Percentiles rank a stretch among this genome's conserved stretches.
These are phyloP conservation scores for Teratosphaeria zuluensis DNA, from an alignment of 2,329 filamentous ascomycete species.

Conservation along the genomic window DNA sequence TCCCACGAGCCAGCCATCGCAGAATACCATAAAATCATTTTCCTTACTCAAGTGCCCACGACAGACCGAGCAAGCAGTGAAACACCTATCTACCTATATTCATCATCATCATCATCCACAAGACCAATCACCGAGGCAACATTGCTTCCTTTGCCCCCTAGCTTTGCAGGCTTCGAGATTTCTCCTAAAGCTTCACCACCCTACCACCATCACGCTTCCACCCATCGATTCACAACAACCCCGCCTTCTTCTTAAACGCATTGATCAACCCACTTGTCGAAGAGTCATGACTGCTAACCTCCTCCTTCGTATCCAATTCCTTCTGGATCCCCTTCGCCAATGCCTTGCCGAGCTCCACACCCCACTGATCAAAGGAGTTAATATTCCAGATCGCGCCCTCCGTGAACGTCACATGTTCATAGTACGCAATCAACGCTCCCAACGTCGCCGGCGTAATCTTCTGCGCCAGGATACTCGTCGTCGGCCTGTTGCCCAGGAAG, in stretches of 20 bases:
- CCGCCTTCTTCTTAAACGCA: slow-evolving; percentile 71
- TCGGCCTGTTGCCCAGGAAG: slow-evolving; percentile 94
- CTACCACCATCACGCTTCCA: background rate
- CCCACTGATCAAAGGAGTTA: slow-evolving; percentile 99
- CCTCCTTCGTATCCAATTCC: slow-evolving; percentile 74
- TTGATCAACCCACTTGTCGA: slow-evolving; percentile 84
- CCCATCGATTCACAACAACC: background rate
- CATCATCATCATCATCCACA: background rate
- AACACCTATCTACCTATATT: too few relatives aligned
- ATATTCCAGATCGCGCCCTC: slow-evolving; percentile 99
- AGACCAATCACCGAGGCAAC: background rate
- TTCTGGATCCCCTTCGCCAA: slow-evolving; percentile 61
- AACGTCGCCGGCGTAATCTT: slow-evolving; percentile 91
- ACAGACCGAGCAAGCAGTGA: too few relatives aligned
- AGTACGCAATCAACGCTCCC: slow-evolving; percentile 94
- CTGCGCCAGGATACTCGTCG: slow-evolving; percentile 85
- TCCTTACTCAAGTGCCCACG: too few relatives aligned
- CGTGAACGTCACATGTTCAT: slow-evolving; percentile 96
- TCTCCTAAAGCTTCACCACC: background rate
- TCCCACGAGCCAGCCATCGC: too few relatives aligned
- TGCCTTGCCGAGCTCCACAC: slow-evolving; percentile 94
- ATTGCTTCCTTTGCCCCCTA: background rate
- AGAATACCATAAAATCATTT: too few relatives aligned
- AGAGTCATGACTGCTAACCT: slow-evolving; percentile 65
- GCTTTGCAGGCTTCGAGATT: background rate